Conservation (phyloP, 2,329 filamentous ascomycete genomes). For the Fusarium sp. region DNA sequence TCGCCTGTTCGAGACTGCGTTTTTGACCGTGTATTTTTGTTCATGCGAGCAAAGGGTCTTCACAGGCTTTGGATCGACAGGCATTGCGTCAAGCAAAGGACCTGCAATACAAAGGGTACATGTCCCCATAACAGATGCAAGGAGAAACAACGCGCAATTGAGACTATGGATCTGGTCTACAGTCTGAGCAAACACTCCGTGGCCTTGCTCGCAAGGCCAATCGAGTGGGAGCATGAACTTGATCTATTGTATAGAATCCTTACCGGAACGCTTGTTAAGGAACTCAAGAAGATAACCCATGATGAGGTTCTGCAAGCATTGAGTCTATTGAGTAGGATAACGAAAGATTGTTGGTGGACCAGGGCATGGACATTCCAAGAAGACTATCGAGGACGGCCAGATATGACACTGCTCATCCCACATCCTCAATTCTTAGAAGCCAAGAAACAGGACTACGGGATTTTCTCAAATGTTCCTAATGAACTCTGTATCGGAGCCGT, state of each 20-base stretch:
- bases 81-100: conserved; percentile 2
- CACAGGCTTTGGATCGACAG: not conserved
- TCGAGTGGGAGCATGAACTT: conserved; percentile 12
- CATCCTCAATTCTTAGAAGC: not conserved
- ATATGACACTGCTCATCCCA: conserved; percentile 5
- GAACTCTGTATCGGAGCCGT: not conserved
- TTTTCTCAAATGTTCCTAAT: not conserved
- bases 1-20: conserved; percentile 7
- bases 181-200: not conserved
- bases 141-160: not conserved
- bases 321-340: not conserved
- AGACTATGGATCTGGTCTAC: conserved; percentile 11
- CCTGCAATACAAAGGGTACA: not conserved
- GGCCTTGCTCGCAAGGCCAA: conserved; percentile 3
- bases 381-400: not conserved
- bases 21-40: conserved; percentile 7
- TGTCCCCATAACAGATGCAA: not conserved
- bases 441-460: not conserved
- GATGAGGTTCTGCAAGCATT: not conserved
- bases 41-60: not conserved
- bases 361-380: conserved; percentile 11
- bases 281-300: not conserved
- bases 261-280: not conserved
- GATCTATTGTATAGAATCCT: not conserved
- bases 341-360: conserved; percentile 11